Conservation (phyloP, 371 early-diverging fungal species). For the Sanchytrium tribonematis region DNA sequence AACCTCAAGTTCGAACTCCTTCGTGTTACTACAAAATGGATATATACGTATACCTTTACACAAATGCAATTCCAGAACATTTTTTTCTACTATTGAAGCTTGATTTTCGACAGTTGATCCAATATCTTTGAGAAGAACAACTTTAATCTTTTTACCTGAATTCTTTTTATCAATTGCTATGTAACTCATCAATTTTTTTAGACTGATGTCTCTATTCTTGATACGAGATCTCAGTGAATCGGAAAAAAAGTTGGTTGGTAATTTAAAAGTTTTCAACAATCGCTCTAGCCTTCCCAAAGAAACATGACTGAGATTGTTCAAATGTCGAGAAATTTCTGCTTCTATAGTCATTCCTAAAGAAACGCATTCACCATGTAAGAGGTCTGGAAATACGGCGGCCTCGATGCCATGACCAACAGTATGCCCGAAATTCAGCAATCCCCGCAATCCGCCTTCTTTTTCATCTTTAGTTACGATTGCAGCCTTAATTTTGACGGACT, state of each 20-base stretch:
- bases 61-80: conserved; percentile 45
- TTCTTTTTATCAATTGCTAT: conserved; percentile 91
- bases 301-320: conserved; percentile 58
- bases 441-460: conserved; percentile 74
- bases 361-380: conserved; percentile 89
- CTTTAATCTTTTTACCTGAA: conserved; percentile 59
- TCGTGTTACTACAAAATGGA: conserved; percentile 11
- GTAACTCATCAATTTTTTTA: conserved; percentile 53
- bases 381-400: conserved; percentile 53
- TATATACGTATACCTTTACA: conserved; percentile 42
- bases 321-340: conserved; percentile 62
- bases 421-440: conserved; percentile 86
- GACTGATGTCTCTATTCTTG: conserved; percentile 33
- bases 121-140: conserved; percentile 57
- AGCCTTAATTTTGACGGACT: conserved; percentile 69
- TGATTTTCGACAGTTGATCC: conserved; percentile 54
- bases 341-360: conserved; percentile 78
- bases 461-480: conserved; percentile 80
- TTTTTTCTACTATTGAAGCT: conserved; percentile 51
- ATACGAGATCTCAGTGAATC: conserved; percentile 12
- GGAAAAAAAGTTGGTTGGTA: conserved; percentile 28
- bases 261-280: conserved; percentile 53
- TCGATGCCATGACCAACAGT: conserved; percentile 88
- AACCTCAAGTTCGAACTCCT: conserved; percentile 31
- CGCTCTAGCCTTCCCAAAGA: conserved; percentile 62